Base-by-base conservation (phyloP, 140 eudicot species). In the Senecio squalidus region DNA sequence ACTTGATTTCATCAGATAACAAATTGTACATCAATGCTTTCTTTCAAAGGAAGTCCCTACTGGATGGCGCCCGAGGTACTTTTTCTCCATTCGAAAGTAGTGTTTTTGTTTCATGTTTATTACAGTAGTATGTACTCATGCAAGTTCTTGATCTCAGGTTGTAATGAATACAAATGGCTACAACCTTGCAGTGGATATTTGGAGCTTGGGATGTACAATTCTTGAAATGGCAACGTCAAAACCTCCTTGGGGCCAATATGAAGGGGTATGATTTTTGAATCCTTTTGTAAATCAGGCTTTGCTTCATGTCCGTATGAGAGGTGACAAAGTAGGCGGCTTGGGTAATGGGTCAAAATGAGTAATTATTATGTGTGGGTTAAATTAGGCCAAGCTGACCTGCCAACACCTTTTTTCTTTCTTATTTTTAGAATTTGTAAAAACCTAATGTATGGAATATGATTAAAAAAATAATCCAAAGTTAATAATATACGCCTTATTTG, bases 51-150 rank as follows among this genome's bases (percentile, higher is more conserved):
- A 68, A 93, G 99, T 60, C 99, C 99, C 6, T 93, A 93, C 33
- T 93, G 99, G 99, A 93, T 93, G 99, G 99, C 99, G 13, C 99
- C 96, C 23, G 99, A 93, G 99, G 99, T 93, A 74, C 41, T 36
- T 31, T n/a, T 15, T 48, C 16, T 45, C 36, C 31, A 9, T 23
- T 21, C 21, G 33, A 26, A 46, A n/a, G n/a, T 11, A 16, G 28
- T 0, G 20, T 24, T 40, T 41, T 30, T n/a, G n/a, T 4, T 15
- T 22, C 24, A 28, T 27, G 6, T 45, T 20, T 68, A 29, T 31
- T 39, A 8, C 25, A 9, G 18, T 46, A 11, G 1, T 8, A 16
- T 10, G 0, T 27, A 34, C 61, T 74, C 55, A 57, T 66, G 27
- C 22, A 17, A 30, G 22, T 64, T 11, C 30, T 29, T 65, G 38